Base-by-base conservation (phyloP, 1,284 basidiomycete species). In the Ganoderma leucocontextum region DNA sequence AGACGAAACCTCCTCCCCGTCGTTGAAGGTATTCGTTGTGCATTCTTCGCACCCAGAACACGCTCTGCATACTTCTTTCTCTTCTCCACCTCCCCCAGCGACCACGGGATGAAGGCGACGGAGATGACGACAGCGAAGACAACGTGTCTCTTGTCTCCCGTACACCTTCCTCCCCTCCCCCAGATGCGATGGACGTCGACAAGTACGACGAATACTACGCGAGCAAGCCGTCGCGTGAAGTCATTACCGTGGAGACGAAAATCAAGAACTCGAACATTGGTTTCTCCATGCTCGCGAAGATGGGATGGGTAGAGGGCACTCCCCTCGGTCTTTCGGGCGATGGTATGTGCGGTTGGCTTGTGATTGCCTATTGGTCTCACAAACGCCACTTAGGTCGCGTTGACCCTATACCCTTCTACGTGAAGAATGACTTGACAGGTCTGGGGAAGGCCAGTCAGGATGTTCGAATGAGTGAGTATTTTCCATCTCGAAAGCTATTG, bases 231-330 rank as follows among this genome's bases (percentile, higher is more conserved):
- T 73, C 71, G 53, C 74, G 68, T 42, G 93, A 95, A 75, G 84
- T 89, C 71, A 85, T 94, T 72, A 94, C 93, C 4, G 87, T 94
- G 65, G 90, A 94, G 64, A 94, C 92, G 41, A 92, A 85, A 78
- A 89, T 95, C 75, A 90, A 90, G 76, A 84, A 85, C 53, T 85
- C 86, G 41, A 95, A 95, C 80, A 91, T 89, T 75, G 93, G 93
- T 19, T 94, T 94, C 77, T 83, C 87, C 17, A 86, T 95, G 84
- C 86, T 95, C 2, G 85, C 90, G 33, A 94, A 91, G 78, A 85
- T 95, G 67, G 93, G 93, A 8, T 95, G 93, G 93, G 81, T 84
- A 0, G 91, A 93, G 76, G 93, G 93, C 3, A 87, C 91, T 72
- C 89, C 91, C 19, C 81, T 95, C 2, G 93, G 93, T 12, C 73